Evolutionary conservation across 192 early-diverging fungal species (phyloP).

Genomic region (Podila verticillata): DNA sequence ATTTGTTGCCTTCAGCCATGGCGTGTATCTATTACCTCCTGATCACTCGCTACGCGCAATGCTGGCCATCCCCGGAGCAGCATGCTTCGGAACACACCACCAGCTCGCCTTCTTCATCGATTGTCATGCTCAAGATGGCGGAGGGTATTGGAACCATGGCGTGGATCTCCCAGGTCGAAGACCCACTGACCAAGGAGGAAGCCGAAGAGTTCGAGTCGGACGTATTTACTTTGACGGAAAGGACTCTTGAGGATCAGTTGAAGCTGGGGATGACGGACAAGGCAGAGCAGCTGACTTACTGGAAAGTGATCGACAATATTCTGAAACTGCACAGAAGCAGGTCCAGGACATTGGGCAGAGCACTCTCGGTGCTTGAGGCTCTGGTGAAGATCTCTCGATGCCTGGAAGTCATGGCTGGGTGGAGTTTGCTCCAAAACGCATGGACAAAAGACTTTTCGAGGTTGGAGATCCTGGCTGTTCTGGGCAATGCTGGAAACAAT

Average conservation of each 20-base stretch:
- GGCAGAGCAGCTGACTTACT: not conserved
- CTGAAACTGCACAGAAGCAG: not conserved
- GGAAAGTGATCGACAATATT: not conserved
- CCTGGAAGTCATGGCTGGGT: not conserved
- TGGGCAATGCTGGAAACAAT: not conserved
- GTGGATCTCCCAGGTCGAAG: not conserved
- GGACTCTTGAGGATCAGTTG: not conserved
- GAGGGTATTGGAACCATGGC: too few relatives aligned
- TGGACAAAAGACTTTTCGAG: not conserved
- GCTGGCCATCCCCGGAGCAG: not conserved
- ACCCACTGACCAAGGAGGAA: not conserved
- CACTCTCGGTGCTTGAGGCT: not conserved
- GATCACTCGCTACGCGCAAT: not conserved
- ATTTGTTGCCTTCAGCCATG: too few relatives aligned
- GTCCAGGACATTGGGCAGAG: not conserved
- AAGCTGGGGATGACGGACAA: not conserved
- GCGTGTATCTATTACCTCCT: not conserved
- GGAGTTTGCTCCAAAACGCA: not conserved
- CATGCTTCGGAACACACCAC: too few relatives aligned
- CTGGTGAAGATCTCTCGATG: not conserved
- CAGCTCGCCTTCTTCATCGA: too few relatives aligned
- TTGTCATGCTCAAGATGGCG: too few relatives aligned
- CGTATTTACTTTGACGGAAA: not conserved
- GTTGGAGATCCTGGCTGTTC: not conserved
- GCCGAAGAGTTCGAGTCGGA: not conserved